Evolutionary conservation across 805 yeast species (phyloP).

Genomic region (Candida tammaniensis): DNA sequence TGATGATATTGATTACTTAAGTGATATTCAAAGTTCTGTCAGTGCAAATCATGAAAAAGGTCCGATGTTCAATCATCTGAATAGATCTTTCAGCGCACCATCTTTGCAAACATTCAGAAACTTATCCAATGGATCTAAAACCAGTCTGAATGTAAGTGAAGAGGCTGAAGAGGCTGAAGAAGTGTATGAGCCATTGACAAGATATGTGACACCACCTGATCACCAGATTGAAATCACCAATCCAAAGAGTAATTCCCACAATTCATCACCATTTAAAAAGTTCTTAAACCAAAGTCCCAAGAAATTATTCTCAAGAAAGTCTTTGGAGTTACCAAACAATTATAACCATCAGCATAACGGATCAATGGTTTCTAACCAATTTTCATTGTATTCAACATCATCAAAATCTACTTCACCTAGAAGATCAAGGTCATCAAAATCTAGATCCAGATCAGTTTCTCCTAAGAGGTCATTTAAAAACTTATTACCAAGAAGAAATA

Average conservation of each 20-base stretch:
- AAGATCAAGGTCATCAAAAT: constrained; percentile 26
- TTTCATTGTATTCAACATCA: constrained; percentile 27
- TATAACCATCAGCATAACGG: constrained; percentile 24
- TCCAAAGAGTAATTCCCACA: too few species aligned
- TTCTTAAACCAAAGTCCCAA: constrained; percentile 29
- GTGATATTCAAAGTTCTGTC: constrained; percentile 19
- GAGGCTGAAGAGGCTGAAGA: not conserved
- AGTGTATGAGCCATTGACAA: not conserved
- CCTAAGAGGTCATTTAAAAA: constrained; percentile 13
- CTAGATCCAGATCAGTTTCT: constrained; percentile 10
- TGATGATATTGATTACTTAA: constrained; percentile 27
- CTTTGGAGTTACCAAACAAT: constrained; percentile 10
- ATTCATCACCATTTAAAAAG: constrained; percentile 34
- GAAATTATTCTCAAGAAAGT: constrained; percentile 19
- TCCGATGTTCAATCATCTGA: constrained; percentile 17
- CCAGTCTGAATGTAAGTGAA: not conserved
- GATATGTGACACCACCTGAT: constrained; percentile 11
- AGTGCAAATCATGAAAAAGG: not conserved
- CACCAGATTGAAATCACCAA: too few species aligned
- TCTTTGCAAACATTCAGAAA: constrained; percentile 39
- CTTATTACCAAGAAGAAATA: constrained; percentile 5
- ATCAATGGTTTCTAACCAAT: constrained; percentile 24
- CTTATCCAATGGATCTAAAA: constrained; percentile 9
- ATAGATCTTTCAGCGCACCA: constrained; percentile 37
- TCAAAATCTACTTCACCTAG: constrained; percentile 32